Evolutionary conservation across 2,329 filamentous ascomycete species (phyloP).

Genomic region (Diaporthe citri): DNA sequence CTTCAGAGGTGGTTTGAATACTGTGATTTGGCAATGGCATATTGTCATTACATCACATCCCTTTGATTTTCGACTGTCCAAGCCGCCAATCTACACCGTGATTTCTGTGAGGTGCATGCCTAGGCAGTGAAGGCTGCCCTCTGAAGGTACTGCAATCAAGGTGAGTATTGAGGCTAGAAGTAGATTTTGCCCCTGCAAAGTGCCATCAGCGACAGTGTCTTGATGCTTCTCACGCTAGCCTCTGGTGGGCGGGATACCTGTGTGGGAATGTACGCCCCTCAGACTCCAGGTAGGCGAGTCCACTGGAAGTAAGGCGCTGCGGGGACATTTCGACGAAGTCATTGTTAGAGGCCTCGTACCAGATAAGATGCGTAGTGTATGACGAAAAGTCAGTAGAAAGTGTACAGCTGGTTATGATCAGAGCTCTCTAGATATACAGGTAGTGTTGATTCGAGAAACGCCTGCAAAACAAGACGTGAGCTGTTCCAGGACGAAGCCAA

Average conservation of each 20-base stretch:
- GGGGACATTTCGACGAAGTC: not conserved
- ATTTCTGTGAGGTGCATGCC: not conserved
- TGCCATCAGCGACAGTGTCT: too few species aligned
- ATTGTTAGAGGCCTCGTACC: not conserved
- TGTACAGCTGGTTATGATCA: not conserved
- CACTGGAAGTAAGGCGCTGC: not conserved
- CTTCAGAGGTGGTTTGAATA: not conserved
- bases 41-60: not conserved
- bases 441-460: not conserved
- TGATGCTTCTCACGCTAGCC: not conserved
- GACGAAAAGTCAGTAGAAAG: not conserved
- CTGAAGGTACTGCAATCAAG: not conserved
- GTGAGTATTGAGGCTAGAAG: not conserved
- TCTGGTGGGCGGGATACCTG: too few species aligned
- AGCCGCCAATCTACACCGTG: not conserved
- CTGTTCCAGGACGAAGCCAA: not conserved
- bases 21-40: not conserved
- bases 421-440: not conserved
- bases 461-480: not conserved
- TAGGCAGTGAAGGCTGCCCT: not conserved
- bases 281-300: not conserved
- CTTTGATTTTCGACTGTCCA: not conserved
- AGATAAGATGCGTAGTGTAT: too few species aligned
- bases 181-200: not conserved
- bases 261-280: too few species aligned